Evolutionary conservation across 306 rosid genomes (phyloP).

Genomic region (Lathyrus sativus): DNA sequence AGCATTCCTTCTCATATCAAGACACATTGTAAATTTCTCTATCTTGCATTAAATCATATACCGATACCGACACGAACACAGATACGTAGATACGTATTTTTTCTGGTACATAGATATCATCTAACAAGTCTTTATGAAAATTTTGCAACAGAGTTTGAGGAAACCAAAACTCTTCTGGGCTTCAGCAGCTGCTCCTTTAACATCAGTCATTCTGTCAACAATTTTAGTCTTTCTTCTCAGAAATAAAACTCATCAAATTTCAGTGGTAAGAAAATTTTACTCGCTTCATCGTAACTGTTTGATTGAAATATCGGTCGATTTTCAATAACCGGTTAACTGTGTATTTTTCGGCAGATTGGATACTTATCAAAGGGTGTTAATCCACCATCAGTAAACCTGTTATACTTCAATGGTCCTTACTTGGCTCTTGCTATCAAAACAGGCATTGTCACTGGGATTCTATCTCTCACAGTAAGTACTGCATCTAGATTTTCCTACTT

Average conservation of each 20-base stretch:
- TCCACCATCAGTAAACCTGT: conserved; percentile 82
- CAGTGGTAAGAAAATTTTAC: conserved; percentile 54
- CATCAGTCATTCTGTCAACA: conserved; percentile 88
- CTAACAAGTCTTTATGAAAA: conserved; percentile 16
- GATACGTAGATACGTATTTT: too few species aligned
- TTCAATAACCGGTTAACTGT: background rate
- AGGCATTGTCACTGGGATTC: conserved; percentile 82
- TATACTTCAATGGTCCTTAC: conserved; percentile 61
- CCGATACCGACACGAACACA: too few species aligned
- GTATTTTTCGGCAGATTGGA: conserved; percentile 59
- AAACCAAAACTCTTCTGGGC: conserved; percentile 86
- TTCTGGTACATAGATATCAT: background rate
- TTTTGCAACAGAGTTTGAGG: conserved; percentile 68
- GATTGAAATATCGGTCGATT: background rate
- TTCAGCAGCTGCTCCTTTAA: conserved; percentile 92
- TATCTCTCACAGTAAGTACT: conserved; percentile 83
- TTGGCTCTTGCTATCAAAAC: conserved; percentile 85
- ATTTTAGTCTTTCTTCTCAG: conserved; percentile 63
- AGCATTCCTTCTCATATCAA: conserved; percentile 63
- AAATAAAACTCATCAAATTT: conserved; percentile 54
- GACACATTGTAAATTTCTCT: conserved; percentile 69
- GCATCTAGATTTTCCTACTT: background rate
- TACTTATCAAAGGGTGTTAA: conserved; percentile 76
- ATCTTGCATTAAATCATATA: conserved; percentile 2
- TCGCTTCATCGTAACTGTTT: background rate